phyloP scores from a whole-genome alignment of 345 rosid species.

The Eutrema heterophyllum region DNA sequence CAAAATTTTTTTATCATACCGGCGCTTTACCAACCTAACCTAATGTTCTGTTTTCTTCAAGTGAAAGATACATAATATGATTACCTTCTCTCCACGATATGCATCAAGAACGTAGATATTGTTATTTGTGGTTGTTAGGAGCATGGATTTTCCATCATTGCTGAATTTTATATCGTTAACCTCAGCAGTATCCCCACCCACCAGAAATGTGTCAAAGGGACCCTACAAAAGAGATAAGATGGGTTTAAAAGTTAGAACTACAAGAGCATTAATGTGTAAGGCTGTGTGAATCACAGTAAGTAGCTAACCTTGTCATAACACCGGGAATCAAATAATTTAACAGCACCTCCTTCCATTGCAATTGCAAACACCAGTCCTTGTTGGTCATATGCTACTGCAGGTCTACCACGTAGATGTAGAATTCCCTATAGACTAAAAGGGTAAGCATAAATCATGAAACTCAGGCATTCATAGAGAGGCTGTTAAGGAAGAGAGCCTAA shows the following conservation, averaged over 20 bases:
- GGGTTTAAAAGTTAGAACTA: not conserved
- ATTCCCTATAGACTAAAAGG: conserved; percentile 75
- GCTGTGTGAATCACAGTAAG: not conserved
- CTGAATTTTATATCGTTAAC: conserved; percentile 97
- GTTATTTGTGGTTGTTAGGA: conserved; percentile 84
- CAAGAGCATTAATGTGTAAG: not conserved
- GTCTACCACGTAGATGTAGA: conserved; percentile 84
- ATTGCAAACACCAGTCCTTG: conserved; percentile 98
- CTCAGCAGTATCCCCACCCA: conserved; percentile 96
- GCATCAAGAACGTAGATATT: conserved; percentile 89
- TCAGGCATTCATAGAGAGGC: conserved; percentile 3
- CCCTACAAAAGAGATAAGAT: conserved; percentile 50
- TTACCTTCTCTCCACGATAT: conserved; percentile 93
- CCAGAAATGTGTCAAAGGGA: conserved; percentile 92
- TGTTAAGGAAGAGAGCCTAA: not conserved
- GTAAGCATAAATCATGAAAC: conserved; percentile 55
- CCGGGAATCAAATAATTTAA: conserved; percentile 92
- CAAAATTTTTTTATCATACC: not conserved
- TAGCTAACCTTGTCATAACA: conserved; percentile 80
- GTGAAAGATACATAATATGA: not conserved
- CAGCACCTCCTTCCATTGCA: conserved; percentile 99
- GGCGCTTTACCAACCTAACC: not conserved
- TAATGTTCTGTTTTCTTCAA: not conserved
- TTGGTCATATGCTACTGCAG: conserved; percentile 96
- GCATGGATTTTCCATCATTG: conserved; percentile 95